A percentile compares a stretch with the other conserved stretches of the same genome.
Evolutionary conservation across 208 protist genomes (phyloP).

Genomic region (Leishmania lainsoni): DNA sequence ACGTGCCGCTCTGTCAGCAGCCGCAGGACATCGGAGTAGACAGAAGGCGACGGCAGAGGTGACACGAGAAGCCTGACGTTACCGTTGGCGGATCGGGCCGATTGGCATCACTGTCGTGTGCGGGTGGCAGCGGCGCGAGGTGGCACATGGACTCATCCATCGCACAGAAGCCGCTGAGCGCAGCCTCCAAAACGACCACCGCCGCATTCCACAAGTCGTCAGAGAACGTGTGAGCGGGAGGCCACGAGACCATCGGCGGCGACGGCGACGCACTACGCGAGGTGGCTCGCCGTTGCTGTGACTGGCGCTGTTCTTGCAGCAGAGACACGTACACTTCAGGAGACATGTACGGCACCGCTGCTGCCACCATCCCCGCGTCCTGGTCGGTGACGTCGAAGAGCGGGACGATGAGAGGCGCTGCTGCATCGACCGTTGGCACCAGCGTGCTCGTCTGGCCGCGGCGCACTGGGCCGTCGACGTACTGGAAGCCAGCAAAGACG

Average conservation of each 20-base stretch:
- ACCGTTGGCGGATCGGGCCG: not conserved
- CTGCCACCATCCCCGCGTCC: constrained; percentile 26
- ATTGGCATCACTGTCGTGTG: not conserved
- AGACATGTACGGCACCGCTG: constrained; percentile 67
- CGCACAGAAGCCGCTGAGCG: constrained; percentile 53
- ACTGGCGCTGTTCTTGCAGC: constrained; percentile 6
- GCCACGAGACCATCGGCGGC: not conserved
- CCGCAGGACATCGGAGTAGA: constrained; percentile 54
- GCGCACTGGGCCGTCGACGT: constrained; percentile 15
- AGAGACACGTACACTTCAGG: constrained; percentile 56
- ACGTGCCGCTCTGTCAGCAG: constrained; percentile 32
- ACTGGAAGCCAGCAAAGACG: constrained; percentile 22
- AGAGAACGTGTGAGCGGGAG: constrained; percentile 52
- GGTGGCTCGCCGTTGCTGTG: not conserved
- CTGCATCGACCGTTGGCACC: not conserved
- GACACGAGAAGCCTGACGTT: not conserved
- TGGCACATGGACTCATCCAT: constrained; percentile 26
- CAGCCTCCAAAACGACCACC: constrained; percentile 67
- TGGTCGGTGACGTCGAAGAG: constrained; percentile 61
- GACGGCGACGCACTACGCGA: not conserved
- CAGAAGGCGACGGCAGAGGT: constrained; percentile 18
- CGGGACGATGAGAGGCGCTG: constrained; percentile 15
- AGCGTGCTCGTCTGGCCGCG: not conserved
- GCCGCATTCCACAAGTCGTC: constrained; percentile 84
- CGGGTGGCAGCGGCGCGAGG: constrained; percentile 13